These are phyloP conservation scores for Stenocarpella maydis DNA, from an alignment of 2,329 filamentous ascomycete genomes.

Conservation along the genomic window DNA sequence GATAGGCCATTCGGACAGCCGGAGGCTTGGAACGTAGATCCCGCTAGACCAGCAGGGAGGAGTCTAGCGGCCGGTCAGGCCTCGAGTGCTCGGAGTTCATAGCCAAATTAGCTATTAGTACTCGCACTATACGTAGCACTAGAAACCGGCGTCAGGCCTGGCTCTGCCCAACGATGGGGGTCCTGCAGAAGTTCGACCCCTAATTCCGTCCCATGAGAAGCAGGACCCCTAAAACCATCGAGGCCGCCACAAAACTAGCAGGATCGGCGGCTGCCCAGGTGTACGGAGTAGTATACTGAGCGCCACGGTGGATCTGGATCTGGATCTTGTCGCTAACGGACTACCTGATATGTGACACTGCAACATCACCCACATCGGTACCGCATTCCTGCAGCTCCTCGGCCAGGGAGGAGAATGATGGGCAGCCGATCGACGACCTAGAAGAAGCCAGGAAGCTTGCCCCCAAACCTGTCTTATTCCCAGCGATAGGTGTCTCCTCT, in stretches of 20 bases:
- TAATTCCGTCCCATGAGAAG: not conserved
- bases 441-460: not conserved
- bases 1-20: not conserved
- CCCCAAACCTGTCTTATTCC: constrained; percentile 6
- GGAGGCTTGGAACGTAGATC: not conserved
- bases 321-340: constrained; percentile 1
- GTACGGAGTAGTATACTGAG: too few species aligned
- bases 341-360: not conserved
- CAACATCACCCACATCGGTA: not conserved
- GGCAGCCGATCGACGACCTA: constrained; percentile 18
- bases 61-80: not conserved
- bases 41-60: not conserved
- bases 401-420: not conserved
- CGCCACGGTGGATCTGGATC: not conserved
- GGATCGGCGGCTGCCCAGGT: too few species aligned
- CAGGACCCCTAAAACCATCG: not conserved
- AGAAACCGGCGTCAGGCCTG: not conserved
- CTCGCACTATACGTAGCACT: not conserved
- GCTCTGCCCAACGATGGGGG: not conserved
- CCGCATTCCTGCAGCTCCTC: constrained; percentile 3
- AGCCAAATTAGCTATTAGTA: constrained; percentile 3
- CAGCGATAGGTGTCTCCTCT: constrained; percentile 4
- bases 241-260: not conserved
- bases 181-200: constrained; percentile 3
- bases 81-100: not conserved